These are phyloP conservation scores for Albizia julibrissin DNA, from an alignment of 306 rosid species.

Conservation along the genomic window DNA sequence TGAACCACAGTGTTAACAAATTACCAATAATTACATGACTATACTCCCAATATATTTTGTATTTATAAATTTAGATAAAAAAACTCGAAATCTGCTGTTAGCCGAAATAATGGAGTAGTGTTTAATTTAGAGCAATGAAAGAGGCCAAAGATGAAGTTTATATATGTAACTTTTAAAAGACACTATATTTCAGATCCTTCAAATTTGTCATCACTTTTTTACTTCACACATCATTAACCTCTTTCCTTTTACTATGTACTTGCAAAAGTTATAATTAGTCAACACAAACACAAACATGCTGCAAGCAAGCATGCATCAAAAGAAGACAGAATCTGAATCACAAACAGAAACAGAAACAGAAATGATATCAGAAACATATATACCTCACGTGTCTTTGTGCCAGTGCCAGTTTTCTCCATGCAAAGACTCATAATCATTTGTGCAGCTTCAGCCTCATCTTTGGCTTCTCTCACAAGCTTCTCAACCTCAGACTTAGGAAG, in stretches of 20 bases:
- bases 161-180: neutral
- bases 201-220: neutral
- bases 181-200: neutral
- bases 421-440: constrained; percentile 70
- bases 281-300: neutral
- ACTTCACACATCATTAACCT: neutral
- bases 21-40: too few relatives aligned
- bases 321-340: neutral
- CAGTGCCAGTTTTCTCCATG: constrained; percentile 25
- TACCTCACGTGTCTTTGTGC: constrained; percentile 47
- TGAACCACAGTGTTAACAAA: neutral
- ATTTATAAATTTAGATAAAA: neutral
- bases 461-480: constrained; percentile 65
- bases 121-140: neutral
- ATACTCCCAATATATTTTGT: neutral
- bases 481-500: constrained; percentile 76
- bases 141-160: neutral
- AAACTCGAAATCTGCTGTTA: neutral
- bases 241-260: neutral
- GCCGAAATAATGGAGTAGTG: neutral
- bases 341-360: neutral
- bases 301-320: neutral
- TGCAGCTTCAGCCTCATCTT: constrained; percentile 64
- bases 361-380: constrained; percentile 17
- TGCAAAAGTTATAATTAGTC: neutral